Base-by-base conservation (phyloP, 2,329 filamentous ascomycete species). In the Colletotrichum sp. region DNA sequence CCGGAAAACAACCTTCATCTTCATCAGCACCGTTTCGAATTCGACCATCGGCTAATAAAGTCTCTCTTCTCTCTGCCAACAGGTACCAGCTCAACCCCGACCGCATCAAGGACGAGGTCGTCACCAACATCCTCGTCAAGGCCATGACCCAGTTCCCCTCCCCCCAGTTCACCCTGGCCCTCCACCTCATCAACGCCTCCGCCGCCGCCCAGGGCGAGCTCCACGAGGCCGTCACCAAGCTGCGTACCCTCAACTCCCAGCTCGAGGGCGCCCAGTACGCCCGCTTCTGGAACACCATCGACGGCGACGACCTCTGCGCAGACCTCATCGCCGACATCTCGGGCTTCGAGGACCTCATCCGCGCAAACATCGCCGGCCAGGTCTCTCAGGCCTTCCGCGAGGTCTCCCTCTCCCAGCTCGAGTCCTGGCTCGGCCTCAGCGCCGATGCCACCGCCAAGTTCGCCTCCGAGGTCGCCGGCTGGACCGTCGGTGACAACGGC, bases 21-120 rank as follows among this genome's bases (percentile, higher is more conserved):
- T 60, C 57, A 60, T 4, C 57, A 61, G 28, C 59, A 61, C 12
- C 93, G 93, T 94, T 96, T 94, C 59, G 36, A 34, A 43, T 30
- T 61, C 63, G 57, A 68, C 68, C 67, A 18, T 12, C 24, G 67
- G 74, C 74, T 76, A 43, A 76, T 57, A 26, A n/a, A 28, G 13
- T 28, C 10, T 13, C 67, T 75, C 75, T 78, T 74, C 66, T 64
- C 60, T 34, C 61, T 26, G 43, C 43, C 16, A 26, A 77, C 81
- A 99, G 97, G 79, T 99, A 99, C 91, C 98, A 99, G 89, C 98
- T 99, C 89, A 99, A 99, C 92, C 97, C 97, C 68, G 96, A 99
- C 90, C 95, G 98, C 81, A 93, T 96, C 84, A 96, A 97, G 89
- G 95, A 98, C 84, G 97, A 99, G 87, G 95, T 96, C 83, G 96